Conservation (phyloP, 2,329 filamentous ascomycete species). For the Herpotrichia juniperi region DNA sequence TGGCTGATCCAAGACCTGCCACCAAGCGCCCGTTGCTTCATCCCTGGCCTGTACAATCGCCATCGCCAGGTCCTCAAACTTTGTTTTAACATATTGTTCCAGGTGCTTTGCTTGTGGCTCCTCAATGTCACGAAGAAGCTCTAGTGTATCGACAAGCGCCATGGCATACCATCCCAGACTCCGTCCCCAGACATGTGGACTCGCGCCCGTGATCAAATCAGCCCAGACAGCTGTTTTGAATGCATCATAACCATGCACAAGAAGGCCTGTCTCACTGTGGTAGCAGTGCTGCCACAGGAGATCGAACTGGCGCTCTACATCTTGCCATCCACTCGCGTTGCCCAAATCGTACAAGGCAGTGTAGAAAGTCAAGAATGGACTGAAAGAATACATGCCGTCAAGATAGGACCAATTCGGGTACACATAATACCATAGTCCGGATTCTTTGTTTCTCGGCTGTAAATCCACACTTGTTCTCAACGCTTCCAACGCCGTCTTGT, state of each 20-base stretch:
- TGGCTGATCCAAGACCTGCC: no score
- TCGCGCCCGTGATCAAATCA: constrained; percentile 55
- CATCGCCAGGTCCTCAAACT: no score
- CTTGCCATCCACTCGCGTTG: constrained; percentile 7
- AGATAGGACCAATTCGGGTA: constrained; percentile 58
- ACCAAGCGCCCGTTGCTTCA: no score
- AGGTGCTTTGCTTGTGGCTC: no score
- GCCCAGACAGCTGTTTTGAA: constrained; percentile 59
- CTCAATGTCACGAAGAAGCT: constrained; percentile 40
- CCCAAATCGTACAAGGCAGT: constrained; percentile 22
- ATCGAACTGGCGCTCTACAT: constrained; percentile 30
- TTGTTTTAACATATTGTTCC: no score
- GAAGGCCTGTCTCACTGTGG: constrained; percentile 49
- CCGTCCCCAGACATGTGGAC: constrained; percentile 61
- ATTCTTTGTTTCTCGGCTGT: neutral
- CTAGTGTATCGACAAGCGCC: constrained; percentile 57
- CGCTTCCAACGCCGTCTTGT: no score
- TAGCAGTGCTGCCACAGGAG: constrained; percentile 53
- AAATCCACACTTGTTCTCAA: no score
- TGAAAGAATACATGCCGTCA: constrained; percentile 60
- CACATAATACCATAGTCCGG: neutral
- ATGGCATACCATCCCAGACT: constrained; percentile 62
- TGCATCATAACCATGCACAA: constrained; percentile 63
- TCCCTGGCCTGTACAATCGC: no score
- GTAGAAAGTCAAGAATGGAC: constrained; percentile 54